phyloP scores from a whole-genome alignment of 2,329 filamentous ascomycete species.

The Metarhizium sp. region DNA sequence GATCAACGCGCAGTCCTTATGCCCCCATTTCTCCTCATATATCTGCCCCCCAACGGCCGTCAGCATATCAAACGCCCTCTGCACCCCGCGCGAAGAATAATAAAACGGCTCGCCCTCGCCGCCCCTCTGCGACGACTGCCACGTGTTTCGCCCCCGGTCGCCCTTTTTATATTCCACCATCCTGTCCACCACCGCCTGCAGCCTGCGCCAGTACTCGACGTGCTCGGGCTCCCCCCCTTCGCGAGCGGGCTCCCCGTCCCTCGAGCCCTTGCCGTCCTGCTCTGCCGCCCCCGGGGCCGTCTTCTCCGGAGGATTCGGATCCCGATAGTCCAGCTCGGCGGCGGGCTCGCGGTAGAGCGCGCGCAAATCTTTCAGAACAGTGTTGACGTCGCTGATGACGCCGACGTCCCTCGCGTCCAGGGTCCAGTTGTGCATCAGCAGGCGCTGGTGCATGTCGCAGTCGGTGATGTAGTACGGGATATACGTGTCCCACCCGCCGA shows the following conservation, averaged over 20 bases:
- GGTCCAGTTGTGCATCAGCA: slow-evolving; percentile 36
- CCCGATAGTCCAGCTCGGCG: background rate
- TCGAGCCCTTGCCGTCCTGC: background rate
- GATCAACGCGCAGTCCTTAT: too few species aligned
- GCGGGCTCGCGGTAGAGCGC: slow-evolving; percentile 25
- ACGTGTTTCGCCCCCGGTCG: too few species aligned
- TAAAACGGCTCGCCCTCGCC: too few species aligned
- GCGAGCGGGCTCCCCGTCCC: background rate
- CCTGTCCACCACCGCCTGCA: slow-evolving; percentile 12
- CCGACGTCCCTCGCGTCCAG: slow-evolving; percentile 29
- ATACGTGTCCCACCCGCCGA: slow-evolving; percentile 41
- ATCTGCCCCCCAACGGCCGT: too few species aligned
- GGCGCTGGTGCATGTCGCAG: slow-evolving; percentile 43
- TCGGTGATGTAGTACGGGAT: slow-evolving; percentile 51
- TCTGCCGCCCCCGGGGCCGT: background rate
- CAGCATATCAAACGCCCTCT: too few species aligned
- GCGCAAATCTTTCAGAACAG: slow-evolving; percentile 33
- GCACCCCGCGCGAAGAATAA: too few species aligned
- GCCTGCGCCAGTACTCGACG: slow-evolving; percentile 10
- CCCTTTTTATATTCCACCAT: slow-evolving; percentile 6
- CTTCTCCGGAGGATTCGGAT: background rate
- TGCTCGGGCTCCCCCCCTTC: background rate
- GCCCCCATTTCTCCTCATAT: too few species aligned
- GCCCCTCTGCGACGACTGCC: too few species aligned
- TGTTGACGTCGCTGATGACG: slow-evolving; percentile 29